phyloP scores from a whole-genome alignment of 441 rosid species.

The Populus tomentosa region DNA sequence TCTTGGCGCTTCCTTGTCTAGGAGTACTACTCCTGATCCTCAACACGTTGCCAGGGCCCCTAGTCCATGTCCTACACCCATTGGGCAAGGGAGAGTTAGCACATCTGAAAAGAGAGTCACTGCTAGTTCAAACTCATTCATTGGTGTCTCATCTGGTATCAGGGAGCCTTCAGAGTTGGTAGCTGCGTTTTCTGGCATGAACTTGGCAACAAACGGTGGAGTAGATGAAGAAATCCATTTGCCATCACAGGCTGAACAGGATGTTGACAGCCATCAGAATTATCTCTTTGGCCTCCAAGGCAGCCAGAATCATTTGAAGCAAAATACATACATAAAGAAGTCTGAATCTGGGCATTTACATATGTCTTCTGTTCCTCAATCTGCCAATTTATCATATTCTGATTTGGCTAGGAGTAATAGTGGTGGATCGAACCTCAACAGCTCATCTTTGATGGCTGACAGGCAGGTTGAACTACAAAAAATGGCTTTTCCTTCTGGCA shows the following conservation, averaged over 20 bases:
- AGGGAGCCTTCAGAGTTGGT: constrained; percentile 52
- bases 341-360: constrained; percentile 48
- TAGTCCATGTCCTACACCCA: constrained; percentile 82
- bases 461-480: constrained; percentile 46
- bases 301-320: constrained; percentile 43
- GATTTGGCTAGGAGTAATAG: constrained; percentile 40
- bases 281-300: constrained; percentile 55
- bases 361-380: constrained; percentile 29
- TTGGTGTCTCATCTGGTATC: constrained; percentile 43
- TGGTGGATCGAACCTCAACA: constrained; percentile 32
- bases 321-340: constrained; percentile 41
- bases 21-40: constrained; percentile 87
- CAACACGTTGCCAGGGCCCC: constrained; percentile 75
- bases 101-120: constrained; percentile 60
- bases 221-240: constrained; percentile 42
- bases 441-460: constrained; percentile 30
- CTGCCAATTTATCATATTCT: constrained; percentile 25
- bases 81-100: constrained; percentile 66
- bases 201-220: constrained; percentile 46
- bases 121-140: constrained; percentile 45
- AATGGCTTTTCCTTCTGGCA: constrained; percentile 29
- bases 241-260: constrained; percentile 37
- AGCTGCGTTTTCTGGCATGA: constrained; percentile 65
- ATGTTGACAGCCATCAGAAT: constrained; percentile 42
- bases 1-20: constrained; percentile 70